These are phyloP conservation scores for Arabidopsis suecica DNA, from an alignment of 345 rosid species.

Conservation along the genomic window DNA sequence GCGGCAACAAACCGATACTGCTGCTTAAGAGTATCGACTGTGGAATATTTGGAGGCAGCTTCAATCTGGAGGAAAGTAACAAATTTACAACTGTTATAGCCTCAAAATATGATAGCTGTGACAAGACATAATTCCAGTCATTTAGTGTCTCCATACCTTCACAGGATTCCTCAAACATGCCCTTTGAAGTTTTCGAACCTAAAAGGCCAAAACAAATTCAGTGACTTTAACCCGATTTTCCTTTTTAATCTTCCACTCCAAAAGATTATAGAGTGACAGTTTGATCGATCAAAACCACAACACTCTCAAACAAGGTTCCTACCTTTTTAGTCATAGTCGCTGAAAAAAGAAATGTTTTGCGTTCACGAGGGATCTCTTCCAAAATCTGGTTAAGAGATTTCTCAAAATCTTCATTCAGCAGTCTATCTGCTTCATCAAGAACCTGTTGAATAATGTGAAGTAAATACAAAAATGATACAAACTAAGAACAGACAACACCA, in stretches of 20 bases:
- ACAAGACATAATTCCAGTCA: constrained; percentile 14
- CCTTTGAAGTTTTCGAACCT: constrained; percentile 94
- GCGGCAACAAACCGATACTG: constrained; percentile 78
- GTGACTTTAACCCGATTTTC: constrained; percentile 32
- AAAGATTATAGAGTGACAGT: background rate
- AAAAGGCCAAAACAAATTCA: constrained; percentile 33
- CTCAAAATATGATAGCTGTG: constrained; percentile 7
- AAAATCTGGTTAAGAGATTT: constrained; percentile 83
- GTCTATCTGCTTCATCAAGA: constrained; percentile 94
- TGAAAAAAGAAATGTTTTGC: constrained; percentile 87
- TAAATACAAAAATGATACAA: background rate
- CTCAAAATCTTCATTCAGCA: constrained; percentile 94
- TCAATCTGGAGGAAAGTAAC: constrained; percentile 64
- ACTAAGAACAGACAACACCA: constrained; percentile 9
- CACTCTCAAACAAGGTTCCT: constrained; percentile 1
- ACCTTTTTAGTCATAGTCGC: constrained; percentile 99
- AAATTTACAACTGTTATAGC: constrained; percentile 19
- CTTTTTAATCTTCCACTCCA: constrained; percentile 7
- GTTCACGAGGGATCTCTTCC: constrained; percentile 67
- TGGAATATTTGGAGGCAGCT: constrained; percentile 92
- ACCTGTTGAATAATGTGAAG: constrained; percentile 54
- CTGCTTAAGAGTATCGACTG: constrained; percentile 91
- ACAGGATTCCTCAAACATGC: constrained; percentile 92
- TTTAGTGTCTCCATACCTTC: constrained; percentile 57
- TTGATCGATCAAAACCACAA: background rate